Percentiles rank a stretch among this genome's conserved stretches.
phyloP scores from a whole-genome alignment of 2,329 filamentous ascomycete species.

The Teratosphaeria viscida region DNA sequence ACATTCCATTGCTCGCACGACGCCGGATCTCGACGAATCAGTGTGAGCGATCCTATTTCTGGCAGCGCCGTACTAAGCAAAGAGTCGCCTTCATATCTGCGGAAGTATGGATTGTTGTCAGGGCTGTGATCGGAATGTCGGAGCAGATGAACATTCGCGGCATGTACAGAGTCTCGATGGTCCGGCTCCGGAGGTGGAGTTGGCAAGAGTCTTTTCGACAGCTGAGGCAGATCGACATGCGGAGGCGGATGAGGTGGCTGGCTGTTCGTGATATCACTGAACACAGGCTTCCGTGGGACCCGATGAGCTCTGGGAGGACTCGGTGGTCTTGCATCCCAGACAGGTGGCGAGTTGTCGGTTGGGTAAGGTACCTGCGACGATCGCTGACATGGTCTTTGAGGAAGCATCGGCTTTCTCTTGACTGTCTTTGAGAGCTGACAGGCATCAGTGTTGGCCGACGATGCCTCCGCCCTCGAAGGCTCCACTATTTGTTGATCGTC shows the following conservation, averaged over 20 bases:
- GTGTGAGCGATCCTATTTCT: constrained; percentile 27
- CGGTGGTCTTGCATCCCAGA: background rate
- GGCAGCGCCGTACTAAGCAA: constrained; percentile 3
- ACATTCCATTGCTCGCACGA: constrained; percentile 43
- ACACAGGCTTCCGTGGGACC: constrained; percentile 17
- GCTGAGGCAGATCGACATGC: constrained; percentile 9
- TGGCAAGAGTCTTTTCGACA: constrained; percentile 15
- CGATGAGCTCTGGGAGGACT: constrained; percentile 7
- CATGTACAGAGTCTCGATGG: constrained; percentile 11
- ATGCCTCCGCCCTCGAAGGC: background rate
- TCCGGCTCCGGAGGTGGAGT: constrained; percentile 16
- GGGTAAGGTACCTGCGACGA: background rate
- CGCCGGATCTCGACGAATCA: constrained; percentile 42
- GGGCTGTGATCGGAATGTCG: constrained; percentile 10
- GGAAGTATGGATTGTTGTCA: constrained; percentile 16
- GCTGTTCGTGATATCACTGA: background rate
- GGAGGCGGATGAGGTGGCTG: constrained; percentile 1
- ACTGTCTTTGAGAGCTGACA: constrained; percentile 9
- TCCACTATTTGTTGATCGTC: constrained; percentile 41
- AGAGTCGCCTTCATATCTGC: constrained; percentile 3
- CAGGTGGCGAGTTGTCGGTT: constrained; percentile 7
- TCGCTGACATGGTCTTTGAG: background rate
- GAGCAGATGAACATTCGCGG: constrained; percentile 14
- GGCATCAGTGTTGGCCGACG: constrained; percentile 6
- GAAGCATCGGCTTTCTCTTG: background rate